Evolutionary conservation across 306 rosid genomes (phyloP).

Genomic region (Castanea mollissima): DNA sequence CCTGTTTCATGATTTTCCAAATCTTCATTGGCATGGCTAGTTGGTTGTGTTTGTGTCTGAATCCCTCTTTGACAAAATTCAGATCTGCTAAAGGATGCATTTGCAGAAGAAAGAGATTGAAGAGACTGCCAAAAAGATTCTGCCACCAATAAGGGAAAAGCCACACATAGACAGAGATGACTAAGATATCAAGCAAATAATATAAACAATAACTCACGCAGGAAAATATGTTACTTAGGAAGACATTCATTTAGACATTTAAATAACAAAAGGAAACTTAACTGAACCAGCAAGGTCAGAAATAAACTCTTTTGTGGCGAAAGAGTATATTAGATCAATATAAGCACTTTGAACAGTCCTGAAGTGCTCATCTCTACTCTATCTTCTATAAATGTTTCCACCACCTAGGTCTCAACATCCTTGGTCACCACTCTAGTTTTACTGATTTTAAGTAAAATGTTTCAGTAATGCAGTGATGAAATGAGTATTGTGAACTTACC

Average conservation of each 20-base stretch:
- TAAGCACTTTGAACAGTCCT: not conserved
- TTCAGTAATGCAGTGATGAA: not conserved
- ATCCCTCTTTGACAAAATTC: constrained; percentile 36
- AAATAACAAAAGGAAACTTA: not conserved
- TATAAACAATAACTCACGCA: not conserved
- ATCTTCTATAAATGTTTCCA: not conserved
- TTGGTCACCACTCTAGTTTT: not conserved
- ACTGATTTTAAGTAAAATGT: not conserved
- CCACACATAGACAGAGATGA: not conserved
- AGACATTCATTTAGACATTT: not conserved
- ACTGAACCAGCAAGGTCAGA: not conserved
- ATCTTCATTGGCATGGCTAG: constrained; percentile 35
- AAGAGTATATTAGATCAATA: not conserved
- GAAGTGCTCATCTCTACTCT: not conserved
- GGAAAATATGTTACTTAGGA: not conserved
- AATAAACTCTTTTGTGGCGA: not conserved
- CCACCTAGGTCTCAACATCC: not conserved
- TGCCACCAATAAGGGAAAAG: constrained; percentile 32
- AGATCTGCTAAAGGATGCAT: constrained; percentile 31
- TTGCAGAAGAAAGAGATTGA: constrained; percentile 32
- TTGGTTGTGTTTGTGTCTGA: constrained; percentile 36
- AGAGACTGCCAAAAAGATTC: constrained; percentile 38
- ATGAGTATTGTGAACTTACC: not conserved
- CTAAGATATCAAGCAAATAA: constrained; percentile 1
- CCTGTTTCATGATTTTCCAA: constrained; percentile 27